phyloP scores from a whole-genome alignment of 2,329 filamentous ascomycete genomes.

The Amphichorda felina region DNA sequence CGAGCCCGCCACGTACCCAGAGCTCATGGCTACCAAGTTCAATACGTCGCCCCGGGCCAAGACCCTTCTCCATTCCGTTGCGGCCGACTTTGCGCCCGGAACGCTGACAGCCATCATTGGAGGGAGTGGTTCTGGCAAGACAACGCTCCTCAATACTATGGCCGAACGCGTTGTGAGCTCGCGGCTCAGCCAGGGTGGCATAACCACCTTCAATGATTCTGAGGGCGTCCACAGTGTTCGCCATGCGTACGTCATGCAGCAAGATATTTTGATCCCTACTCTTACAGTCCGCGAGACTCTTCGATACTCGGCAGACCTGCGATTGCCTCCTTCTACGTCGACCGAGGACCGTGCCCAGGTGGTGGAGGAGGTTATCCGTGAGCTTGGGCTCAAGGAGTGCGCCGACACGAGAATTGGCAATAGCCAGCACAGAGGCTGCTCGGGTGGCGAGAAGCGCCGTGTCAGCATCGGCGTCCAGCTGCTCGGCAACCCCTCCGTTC shows the following conservation, averaged over 20 bases:
- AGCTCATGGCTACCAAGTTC: conserved; percentile 23
- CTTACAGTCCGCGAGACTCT: conserved; percentile 68
- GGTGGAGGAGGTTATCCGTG: conserved; percentile 66
- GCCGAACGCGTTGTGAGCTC: conserved; percentile 54
- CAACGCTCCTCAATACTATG: conserved; percentile 58
- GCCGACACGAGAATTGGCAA: conserved; percentile 65
- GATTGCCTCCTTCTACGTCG: conserved; percentile 51
- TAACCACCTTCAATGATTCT: conserved; percentile 48
- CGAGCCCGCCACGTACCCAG: conserved; percentile 32
- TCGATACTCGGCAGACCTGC: conserved; percentile 59
- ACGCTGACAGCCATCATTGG: conserved; percentile 67
- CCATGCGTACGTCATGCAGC: conserved; percentile 64
- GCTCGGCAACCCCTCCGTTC: conserved; percentile 64
- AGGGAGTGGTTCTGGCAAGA: conserved; percentile 63
- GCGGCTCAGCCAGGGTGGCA: conserved; percentile 38
- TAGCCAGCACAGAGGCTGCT: conserved; percentile 61
- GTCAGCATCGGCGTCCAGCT: conserved; percentile 70
- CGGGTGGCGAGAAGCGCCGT: conserved; percentile 66
- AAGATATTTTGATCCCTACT: conserved; percentile 61
- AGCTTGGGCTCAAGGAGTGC: conserved; percentile 66
- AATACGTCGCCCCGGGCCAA: conserved; percentile 28
- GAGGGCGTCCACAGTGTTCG: conserved; percentile 40
- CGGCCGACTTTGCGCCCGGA: conserved; percentile 51
- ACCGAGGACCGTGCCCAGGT: conserved; percentile 45
- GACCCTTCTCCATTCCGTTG: conserved; percentile 49